Evolutionary conservation across 306 rosid species (phyloP).

Genomic region (Prunus armeniaca): DNA sequence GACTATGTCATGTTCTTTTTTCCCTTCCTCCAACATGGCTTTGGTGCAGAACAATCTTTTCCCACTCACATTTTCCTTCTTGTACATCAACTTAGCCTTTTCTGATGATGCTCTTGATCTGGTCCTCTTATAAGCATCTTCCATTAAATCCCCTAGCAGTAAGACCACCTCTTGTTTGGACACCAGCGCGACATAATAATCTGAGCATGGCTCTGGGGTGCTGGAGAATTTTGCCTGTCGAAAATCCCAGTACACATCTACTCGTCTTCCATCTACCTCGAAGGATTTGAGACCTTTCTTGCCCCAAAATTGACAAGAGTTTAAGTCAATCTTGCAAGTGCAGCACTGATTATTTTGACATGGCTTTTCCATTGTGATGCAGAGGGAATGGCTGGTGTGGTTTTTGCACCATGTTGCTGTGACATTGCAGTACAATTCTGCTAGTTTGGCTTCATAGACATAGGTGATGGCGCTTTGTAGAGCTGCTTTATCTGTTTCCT

Average conservation of each 20-base stretch:
- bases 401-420: conserved; percentile 51
- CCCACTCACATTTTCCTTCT: conserved; percentile 55
- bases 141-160: conserved; percentile 49
- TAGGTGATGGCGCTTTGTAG: conserved; percentile 28
- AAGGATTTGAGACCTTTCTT: conserved; percentile 63
- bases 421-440: conserved; percentile 22
- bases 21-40: conserved; percentile 46
- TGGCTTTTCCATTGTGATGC: conserved; percentile 37
- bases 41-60: conserved; percentile 52
- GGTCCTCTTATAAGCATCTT: conserved; percentile 49
- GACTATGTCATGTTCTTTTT: conserved; percentile 47
- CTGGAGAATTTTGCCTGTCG: conserved; percentile 40
- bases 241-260: conserved; percentile 64
- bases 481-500: conserved; percentile 2
- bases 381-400: conserved; percentile 33
- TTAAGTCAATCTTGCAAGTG: conserved; percentile 53
- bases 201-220: conserved; percentile 41
- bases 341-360: conserved; percentile 17
- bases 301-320: conserved; percentile 48
- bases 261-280: conserved; percentile 41
- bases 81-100: conserved; percentile 48
- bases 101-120: conserved; percentile 47
- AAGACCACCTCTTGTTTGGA: conserved; percentile 45
- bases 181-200: conserved; percentile 62
- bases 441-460: conserved; percentile 46